Evolutionary conservation across 176 grass and related monocot genomes (phyloP).

Genomic region (Oryza punctata): DNA sequence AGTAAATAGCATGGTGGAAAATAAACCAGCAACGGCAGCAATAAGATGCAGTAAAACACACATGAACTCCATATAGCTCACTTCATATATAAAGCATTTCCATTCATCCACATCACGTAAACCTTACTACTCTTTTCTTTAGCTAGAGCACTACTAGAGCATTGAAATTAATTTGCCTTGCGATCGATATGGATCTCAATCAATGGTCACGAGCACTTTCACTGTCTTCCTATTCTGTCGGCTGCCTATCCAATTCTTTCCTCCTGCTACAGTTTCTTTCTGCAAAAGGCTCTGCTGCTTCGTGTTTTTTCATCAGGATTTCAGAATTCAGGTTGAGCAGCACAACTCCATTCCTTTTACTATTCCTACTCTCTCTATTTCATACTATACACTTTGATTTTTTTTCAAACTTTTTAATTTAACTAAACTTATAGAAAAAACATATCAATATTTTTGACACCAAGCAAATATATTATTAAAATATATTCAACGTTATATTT

Average conservation of each 20-base stretch:
- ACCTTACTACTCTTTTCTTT: background rate
- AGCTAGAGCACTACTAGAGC: no score
- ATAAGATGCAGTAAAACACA: background rate
- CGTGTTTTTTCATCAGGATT: background rate
- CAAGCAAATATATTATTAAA: no score
- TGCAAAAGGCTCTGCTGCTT: background rate
- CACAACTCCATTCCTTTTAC: no score
- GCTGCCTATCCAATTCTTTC: background rate
- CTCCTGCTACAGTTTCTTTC: background rate
- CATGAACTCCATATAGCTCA: background rate
- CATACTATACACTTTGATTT: no score
- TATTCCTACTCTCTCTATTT: no score
- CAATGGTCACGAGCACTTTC: background rate
- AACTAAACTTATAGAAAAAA: no score
- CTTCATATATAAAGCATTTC: background rate
- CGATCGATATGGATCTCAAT: background rate
- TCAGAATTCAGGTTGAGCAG: background rate
- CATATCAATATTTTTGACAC: no score
- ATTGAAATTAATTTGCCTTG: background rate
- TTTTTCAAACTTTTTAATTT: no score
- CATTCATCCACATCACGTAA: background rate
- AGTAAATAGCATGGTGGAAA: background rate
- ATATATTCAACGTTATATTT: no score
- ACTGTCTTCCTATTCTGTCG: background rate
- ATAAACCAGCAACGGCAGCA: background rate